Base-by-base conservation (phyloP, 2,329 filamentous ascomycete species). In the Chaetomium globosum region DNA sequence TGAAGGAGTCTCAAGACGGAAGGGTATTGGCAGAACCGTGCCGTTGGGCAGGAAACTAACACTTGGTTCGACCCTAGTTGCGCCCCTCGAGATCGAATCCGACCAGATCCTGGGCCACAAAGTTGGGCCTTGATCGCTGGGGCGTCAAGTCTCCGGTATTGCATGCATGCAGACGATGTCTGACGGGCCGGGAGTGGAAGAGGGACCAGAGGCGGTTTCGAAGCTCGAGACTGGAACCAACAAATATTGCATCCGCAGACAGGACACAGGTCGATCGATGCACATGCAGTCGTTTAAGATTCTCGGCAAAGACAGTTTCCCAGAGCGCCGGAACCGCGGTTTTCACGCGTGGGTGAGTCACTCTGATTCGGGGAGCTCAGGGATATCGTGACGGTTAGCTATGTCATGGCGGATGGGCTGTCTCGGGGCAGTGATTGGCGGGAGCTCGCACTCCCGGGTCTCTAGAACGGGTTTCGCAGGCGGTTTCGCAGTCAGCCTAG, bases 31-130 rank as follows among this genome's bases (percentile, higher is more conserved):
- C n/a, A 66, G 61, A 28, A 31, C 57, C 51, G 31, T n/a, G 59
- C 53, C 57, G 68, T 71, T 71, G 70, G 70, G 70, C 70, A 71
- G 66, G 31, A 67, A 71, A 46, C 33, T 30, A 56, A 59, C 58
- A 64, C 57, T 56, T 66, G 58, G 62, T 65, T 68, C 54, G 63
- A 59, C 59, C 59, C 63, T 30, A 26, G 56, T 54, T 59, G 64
- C 58, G 63, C 46, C 63, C 61, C 56, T 65, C 31, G 48, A 69
- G 67, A 71, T 71, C 65, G 65, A 43, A 70, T 67, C 67, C 43
- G 62, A 59, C 59, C 49, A 59, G 60, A 33, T 57, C 62, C 56
- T 39, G 57, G 64, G 69, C 39, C 58, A 65, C 59, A 67, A 46
- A 69, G 28, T 71, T 67, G 65, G 70, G 70, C 68, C 65, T 66